Base-by-base conservation (phyloP, 768 basidiomycete genomes). In the Termitomyces eurrhizus region DNA sequence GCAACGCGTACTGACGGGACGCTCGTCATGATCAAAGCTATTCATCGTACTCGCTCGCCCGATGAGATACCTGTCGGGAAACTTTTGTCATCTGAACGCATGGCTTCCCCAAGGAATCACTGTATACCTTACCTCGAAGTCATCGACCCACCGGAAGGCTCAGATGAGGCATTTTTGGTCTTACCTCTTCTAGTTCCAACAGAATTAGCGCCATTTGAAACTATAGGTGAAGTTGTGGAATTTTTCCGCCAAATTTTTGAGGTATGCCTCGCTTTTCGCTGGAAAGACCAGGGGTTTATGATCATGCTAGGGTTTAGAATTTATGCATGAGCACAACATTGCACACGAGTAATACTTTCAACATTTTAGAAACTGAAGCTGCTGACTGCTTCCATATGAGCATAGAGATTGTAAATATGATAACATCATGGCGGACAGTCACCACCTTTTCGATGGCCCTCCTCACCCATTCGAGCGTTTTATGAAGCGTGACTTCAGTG, bases 281-380 rank as follows among this genome's bases (percentile, higher is more conserved):
- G 29, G 4, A 2, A 39, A 18, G 26, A 18, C 16, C 4, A 21
- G n/a, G 16, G 57, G 64, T 51, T 7, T 37, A 24, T 37, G 33
- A 7, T n/a, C 0, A 26, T 16, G 8, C 8, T 26, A 76, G 72
- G 73, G 72, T 1, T 41, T 77, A 1, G 62, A 65, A n/a, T 78
- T 71, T 26, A 76, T 77, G 72, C 73, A 78, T 24, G 21, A 67
- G 7, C 65, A 75, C 44, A 65, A 57, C 11, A 64, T 76, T 29
- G 71, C 69, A 0, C 76, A 78, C 56, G 66, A 74, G 76, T 73
- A 61, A 35, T 45, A 33, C 14, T 21, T 21, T 33, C 8, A 1
- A 41, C 11, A 12, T 1, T 13, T 9, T n/a, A 0, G 18, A n/a
- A 36, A 42, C 8, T 18, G 18, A n/a, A 8, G 42, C n/a, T n/a